Evolutionary conservation across 1,284 basidiomycete genomes (phyloP), one percentile per base, ranked within the genome.

Genomic region (Cryptococcus sp.): DNA sequence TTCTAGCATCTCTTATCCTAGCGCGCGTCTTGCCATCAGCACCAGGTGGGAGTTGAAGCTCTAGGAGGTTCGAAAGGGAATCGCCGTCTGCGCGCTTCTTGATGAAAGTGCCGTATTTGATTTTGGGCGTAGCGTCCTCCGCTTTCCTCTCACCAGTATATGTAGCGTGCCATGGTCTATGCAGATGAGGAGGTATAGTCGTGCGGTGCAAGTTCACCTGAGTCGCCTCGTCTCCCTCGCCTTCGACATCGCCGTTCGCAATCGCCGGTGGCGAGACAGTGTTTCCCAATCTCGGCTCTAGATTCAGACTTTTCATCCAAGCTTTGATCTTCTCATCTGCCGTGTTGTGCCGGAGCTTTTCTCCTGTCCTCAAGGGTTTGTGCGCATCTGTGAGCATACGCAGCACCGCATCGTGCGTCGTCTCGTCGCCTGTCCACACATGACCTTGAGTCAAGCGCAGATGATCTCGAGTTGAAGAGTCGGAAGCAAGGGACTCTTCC

Each of bases 321-420:
- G 80, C 76, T 72, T 84, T 86, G 60, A 91, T 78, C 74, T 88
- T 89, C 73, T 90, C 82, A 57, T 92, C 89, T 10, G 89, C 87
- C 3, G 85, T 82, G 60, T 82, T 67, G 53, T 64, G 59, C 54
- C 71, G 69, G 52, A 75, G 54, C 1, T 70, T 72, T 10, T 65
- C 65, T 0, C 67, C 66, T 3, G 80, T 83, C 15, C 88, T 83
- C 29, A 89, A 77, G 5, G 89, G 89, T 76, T 89, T 90, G 79
- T 91, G 86, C 67, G 89, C 89, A 79, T 92, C 89, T 43, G 91
- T 82, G 4, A 92, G 83, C 90, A 93, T 92, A 23, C 89, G 84
- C 20, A 92, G 80, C 0, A 91, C 88, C 0, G 87, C 83, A 78
- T 91, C 88, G 57, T 85, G 80, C 3, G 85, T 80, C 1, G 82